A percentile compares a stretch with the other conserved stretches of the same genome.
Conservation (phyloP, 192 early-diverging fungal genomes). For the Phlyctochytrium bullatum region DNA sequence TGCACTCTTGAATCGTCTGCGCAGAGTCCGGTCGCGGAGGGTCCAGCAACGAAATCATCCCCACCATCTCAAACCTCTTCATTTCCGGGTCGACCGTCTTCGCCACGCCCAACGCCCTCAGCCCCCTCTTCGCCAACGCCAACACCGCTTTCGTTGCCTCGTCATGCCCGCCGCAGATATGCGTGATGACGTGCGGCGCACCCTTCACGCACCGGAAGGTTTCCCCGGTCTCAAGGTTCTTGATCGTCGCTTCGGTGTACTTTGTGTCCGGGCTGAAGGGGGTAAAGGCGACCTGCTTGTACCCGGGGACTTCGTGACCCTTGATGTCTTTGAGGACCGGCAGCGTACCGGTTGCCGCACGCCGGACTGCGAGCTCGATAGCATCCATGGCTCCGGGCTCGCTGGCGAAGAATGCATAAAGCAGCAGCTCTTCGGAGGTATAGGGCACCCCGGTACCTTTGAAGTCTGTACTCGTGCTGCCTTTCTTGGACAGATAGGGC, state of each 20-base stretch:
- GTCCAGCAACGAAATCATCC: slow-evolving; percentile 88
- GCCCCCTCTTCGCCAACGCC: slow-evolving; percentile 78
- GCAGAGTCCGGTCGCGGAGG: slow-evolving; percentile 84
- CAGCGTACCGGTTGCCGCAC: slow-evolving; percentile 71
- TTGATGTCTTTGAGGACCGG: slow-evolving; percentile 59
- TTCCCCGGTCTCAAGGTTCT: slow-evolving; percentile 66
- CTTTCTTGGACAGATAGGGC: slow-evolving; percentile 54
- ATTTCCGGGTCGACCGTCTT: slow-evolving; percentile 63
- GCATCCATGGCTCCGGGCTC: slow-evolving; percentile 88
- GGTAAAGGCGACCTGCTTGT: slow-evolving; percentile 85
- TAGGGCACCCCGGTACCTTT: slow-evolving; percentile 50
- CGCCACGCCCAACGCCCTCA: slow-evolving; percentile 93
- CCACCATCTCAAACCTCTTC: slow-evolving; percentile 76
- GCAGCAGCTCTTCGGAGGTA: slow-evolving; percentile 72
- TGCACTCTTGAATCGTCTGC: slow-evolving; percentile 80
- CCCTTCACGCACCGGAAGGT: slow-evolving; percentile 90
- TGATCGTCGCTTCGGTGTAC: slow-evolving; percentile 86
- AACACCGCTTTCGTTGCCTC: slow-evolving; percentile 83
- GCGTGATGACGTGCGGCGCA: slow-evolving; percentile 89
- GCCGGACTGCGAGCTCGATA: slow-evolving; percentile 83
- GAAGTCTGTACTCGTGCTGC: slow-evolving; percentile 64
- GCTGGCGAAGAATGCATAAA: slow-evolving; percentile 76
- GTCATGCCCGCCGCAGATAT: slow-evolving; percentile 63
- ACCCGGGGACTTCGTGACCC: slow-evolving; percentile 80
- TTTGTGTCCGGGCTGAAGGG: slow-evolving; percentile 94